A percentile compares a stretch with the other conserved stretches of the same genome.
These are phyloP conservation scores for Alternaria atra DNA, from an alignment of 2,329 filamentous ascomycete species.

Conservation along the genomic window DNA sequence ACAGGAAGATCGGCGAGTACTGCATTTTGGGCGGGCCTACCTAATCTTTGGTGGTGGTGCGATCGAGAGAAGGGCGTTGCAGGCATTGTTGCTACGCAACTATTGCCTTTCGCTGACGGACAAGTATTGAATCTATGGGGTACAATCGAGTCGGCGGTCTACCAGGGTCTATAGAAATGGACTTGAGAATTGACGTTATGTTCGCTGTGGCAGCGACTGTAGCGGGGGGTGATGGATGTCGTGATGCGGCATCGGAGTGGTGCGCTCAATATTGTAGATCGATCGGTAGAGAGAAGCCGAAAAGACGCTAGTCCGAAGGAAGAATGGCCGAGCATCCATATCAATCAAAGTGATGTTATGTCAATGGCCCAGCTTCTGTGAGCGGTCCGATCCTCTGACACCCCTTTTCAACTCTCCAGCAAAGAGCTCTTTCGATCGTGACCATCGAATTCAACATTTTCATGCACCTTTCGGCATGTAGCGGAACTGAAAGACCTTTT, in stretches of 20 bases:
- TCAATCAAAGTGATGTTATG: slow-evolving; percentile 1
- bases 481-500: not conserved
- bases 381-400: not conserved
- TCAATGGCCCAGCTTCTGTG: not conserved
- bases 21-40: slow-evolving; percentile 5
- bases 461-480: not conserved
- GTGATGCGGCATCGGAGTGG: not conserved
- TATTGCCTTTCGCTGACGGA: not conserved
- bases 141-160: not conserved
- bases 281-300: slow-evolving; percentile 1
- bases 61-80: not conserved
- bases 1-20: not conserved
- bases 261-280: not conserved
- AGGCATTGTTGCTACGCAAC: slow-evolving; percentile 2
- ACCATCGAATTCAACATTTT: not conserved
- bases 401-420: not conserved
- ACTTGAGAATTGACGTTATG: not conserved
- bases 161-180: not conserved
- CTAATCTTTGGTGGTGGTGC: slow-evolving; percentile 9
- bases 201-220: not conserved
- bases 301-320: not conserved
- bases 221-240: not conserved
- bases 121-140: not conserved
- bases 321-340: slow-evolving; percentile 5
- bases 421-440: not conserved